phyloP scores from a whole-genome alignment of 2,329 filamentous ascomycete species.

The Aspergillus awamori region DNA sequence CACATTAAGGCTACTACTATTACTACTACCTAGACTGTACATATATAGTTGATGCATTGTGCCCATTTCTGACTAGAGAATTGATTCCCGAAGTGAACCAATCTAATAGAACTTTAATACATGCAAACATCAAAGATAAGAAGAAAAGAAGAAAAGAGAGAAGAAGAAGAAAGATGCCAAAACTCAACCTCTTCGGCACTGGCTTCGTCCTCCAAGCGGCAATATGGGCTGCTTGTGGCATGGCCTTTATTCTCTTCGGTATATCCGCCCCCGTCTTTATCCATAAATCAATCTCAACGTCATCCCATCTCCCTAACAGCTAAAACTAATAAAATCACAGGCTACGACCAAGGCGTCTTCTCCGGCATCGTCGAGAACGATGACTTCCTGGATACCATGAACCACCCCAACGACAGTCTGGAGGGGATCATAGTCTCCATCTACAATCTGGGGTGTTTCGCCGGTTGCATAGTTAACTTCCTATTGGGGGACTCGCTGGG shows the following conservation, averaged over 20 bases:
- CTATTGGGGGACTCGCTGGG: conserved; percentile 36
- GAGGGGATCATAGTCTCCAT: conserved; percentile 49
- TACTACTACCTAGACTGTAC: no score
- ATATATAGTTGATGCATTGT: neutral
- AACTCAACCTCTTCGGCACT: conserved; percentile 29
- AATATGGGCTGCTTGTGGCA: conserved; percentile 24
- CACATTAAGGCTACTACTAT: no score
- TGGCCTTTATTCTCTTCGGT: conserved; percentile 34
- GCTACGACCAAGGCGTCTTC: conserved; percentile 56
- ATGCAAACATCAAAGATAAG: no score
- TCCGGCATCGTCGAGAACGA: conserved; percentile 52
- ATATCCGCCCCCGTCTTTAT: neutral
- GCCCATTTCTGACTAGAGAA: neutral
- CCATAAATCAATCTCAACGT: no score
- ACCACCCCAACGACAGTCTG: conserved; percentile 40
- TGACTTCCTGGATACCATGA: conserved; percentile 48
- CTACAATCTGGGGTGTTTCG: conserved; percentile 49
- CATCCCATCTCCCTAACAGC: no score
- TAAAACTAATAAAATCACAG: conserved; percentile 20
- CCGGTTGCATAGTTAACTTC: conserved; percentile 39
- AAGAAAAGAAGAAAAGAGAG: neutral
- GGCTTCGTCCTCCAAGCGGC: conserved; percentile 27
- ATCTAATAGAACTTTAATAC: no score
- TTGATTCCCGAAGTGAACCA: no score
- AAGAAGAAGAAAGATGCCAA: conserved; percentile 20